Conservation (phyloP, 805 yeast species). For the Kodamaea sagamina region DNA sequence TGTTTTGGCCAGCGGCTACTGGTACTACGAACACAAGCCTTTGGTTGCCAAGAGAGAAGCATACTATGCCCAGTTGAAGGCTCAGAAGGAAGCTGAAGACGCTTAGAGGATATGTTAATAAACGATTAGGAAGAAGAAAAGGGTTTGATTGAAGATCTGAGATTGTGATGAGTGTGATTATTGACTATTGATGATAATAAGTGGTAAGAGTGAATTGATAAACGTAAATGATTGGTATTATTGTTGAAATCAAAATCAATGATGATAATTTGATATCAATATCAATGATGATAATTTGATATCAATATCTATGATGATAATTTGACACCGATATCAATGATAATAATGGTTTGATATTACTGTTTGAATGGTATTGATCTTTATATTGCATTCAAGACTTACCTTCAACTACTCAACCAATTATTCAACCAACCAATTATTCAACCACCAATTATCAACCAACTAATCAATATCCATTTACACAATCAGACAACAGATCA, state of each 20-base stretch:
- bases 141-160: too few relatives aligned
- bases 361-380: neutral
- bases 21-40: slow-evolving; percentile 88
- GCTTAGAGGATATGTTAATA: slow-evolving; percentile 19
- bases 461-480: too few relatives aligned
- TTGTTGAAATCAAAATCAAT: too few relatives aligned
- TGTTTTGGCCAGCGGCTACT: slow-evolving; percentile 60
- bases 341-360: neutral
- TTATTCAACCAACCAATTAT: neutral
- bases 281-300: too few relatives aligned
- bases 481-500: too few relatives aligned
- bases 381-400: neutral
- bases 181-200: too few relatives aligned
- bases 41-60: slow-evolving; percentile 75
- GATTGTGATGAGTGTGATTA: slow-evolving; percentile 2
- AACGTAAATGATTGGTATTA: neutral
- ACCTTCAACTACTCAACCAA: too few relatives aligned
- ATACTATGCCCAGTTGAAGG: slow-evolving; percentile 77
- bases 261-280: too few relatives aligned
- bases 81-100: slow-evolving; percentile 66
- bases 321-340: neutral
- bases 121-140: slow-evolving; percentile 2
- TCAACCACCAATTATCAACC: too few relatives aligned
- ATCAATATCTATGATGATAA: too few relatives aligned
- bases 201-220: too few relatives aligned